phyloP scores from a whole-genome alignment of 352 stramenopile genomes.

The Blastocystis hominis region DNA sequence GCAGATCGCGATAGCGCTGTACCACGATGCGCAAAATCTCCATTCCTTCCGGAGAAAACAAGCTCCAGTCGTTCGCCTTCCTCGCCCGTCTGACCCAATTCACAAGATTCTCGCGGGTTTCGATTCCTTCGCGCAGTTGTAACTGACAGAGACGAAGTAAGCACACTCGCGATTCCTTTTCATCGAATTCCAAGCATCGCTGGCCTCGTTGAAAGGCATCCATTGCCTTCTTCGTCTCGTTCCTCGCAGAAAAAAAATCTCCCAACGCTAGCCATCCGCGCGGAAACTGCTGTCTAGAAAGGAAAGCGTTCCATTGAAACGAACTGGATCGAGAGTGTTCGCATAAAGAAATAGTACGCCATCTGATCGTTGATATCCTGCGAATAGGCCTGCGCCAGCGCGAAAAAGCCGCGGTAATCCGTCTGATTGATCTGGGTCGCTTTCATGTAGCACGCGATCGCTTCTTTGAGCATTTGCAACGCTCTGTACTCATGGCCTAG shows the following conservation, averaged over 20 bases:
- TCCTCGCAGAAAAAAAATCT: not conserved
- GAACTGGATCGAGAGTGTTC: not conserved
- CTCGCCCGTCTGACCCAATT: not conserved
- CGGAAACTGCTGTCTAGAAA: not conserved
- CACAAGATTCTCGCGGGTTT: not conserved
- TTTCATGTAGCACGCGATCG: not conserved
- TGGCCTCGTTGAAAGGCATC: not conserved
- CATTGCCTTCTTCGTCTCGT: not conserved
- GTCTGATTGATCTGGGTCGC: not conserved
- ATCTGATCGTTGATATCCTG: not conserved
- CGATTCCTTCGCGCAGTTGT: not conserved
- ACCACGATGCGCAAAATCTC: not conserved
- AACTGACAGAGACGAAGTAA: not conserved
- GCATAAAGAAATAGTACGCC: conserved; percentile 31
- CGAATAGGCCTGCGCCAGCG: not conserved
- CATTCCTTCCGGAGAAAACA: not conserved
- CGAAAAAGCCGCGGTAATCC: conserved; percentile 39
- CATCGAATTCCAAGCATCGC: not conserved
- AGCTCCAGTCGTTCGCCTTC: not conserved
- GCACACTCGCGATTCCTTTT: not conserved
- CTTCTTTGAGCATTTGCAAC: not conserved
- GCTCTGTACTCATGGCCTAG: conserved; percentile 32
- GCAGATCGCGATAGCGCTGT: not conserved
- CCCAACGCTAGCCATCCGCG: conserved; percentile 1
- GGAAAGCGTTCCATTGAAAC: not conserved